Evolutionary conservation across 2,329 filamentous ascomycete genomes (phyloP).

Genomic region (Elsinoe arachidis): DNA sequence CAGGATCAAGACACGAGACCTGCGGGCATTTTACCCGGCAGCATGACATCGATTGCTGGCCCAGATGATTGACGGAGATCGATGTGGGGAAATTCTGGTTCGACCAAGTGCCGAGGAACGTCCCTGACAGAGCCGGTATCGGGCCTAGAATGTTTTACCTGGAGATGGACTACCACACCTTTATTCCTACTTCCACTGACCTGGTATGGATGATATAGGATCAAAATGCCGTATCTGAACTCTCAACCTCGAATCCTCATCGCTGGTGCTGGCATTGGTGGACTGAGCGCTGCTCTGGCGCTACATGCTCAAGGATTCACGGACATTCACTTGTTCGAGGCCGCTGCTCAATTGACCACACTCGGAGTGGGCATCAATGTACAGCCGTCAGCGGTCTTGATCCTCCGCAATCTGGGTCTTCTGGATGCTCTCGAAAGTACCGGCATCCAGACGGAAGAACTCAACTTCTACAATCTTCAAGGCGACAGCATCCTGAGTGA

Average conservation of each 20-base stretch:
- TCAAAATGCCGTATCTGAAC: conserved; percentile 13
- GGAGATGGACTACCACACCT: not conserved
- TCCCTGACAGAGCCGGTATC: conserved; percentile 5
- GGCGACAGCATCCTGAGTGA: conserved; percentile 37
- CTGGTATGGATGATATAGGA: not conserved
- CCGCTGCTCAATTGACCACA: conserved; percentile 33
- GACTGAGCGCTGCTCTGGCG: conserved; percentile 47
- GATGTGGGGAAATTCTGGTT: conserved; percentile 6
- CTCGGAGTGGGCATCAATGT: conserved; percentile 42
- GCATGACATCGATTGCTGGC: not conserved
- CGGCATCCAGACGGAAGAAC: conserved; percentile 35
- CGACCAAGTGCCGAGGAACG: conserved; percentile 9
- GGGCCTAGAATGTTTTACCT: conserved; percentile 4
- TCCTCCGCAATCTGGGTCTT: conserved; percentile 37
- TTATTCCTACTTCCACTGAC: not conserved
- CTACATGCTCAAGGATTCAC: conserved; percentile 45
- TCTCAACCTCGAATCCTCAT: conserved; percentile 31
- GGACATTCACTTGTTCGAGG: conserved; percentile 38
- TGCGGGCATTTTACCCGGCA: not conserved
- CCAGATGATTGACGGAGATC: not conserved
- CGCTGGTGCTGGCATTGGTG: conserved; percentile 42
- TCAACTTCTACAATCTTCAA: conserved; percentile 39
- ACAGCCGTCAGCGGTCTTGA: conserved; percentile 38
- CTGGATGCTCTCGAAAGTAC: conserved; percentile 33
- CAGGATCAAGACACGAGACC: no score